These are phyloP conservation scores for Boletus rubroflammeus DNA, from an alignment of 768 basidiomycete species.

Conservation along the genomic window DNA sequence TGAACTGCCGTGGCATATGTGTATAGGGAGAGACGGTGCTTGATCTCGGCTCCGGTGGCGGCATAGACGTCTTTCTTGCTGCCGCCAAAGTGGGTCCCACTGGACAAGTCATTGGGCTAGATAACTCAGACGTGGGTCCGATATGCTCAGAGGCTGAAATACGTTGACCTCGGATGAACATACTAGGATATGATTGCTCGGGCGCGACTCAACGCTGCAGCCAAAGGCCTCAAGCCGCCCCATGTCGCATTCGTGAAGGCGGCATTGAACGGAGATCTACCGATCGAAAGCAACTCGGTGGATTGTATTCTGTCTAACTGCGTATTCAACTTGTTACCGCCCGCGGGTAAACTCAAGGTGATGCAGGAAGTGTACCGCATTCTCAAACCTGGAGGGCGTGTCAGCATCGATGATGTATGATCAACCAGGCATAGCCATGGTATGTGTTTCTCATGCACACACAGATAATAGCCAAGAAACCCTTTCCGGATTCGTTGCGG, in stretches of 20 bases:
- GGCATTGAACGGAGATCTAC: constrained; percentile 41
- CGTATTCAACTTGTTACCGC: constrained; percentile 49
- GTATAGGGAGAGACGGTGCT: constrained; percentile 52
- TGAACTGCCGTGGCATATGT: neutral
- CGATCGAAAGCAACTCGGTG: constrained; percentile 44
- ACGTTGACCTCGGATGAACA: neutral
- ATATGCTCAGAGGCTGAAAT: neutral
- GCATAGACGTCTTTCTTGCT: constrained; percentile 53
- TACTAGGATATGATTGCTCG: constrained; percentile 48
- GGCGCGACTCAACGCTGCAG: constrained; percentile 43
- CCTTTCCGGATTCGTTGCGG: constrained; percentile 40
- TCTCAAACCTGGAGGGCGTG: constrained; percentile 54
- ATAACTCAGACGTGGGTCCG: constrained; percentile 43
- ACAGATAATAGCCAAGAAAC: constrained; percentile 47
- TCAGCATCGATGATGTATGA: constrained; percentile 49
- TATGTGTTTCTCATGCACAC: neutral
- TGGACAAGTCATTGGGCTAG: constrained; percentile 54
- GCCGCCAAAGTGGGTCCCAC: constrained; percentile 45
- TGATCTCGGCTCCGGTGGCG: constrained; percentile 56
- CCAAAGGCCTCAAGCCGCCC: constrained; percentile 42
- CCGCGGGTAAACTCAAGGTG: constrained; percentile 37
- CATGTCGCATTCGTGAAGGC: constrained; percentile 48
- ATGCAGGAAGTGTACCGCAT: constrained; percentile 48
- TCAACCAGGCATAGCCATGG: neutral
- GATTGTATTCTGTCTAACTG: constrained; percentile 60